These are phyloP conservation scores for Gymnopilus dilepis DNA, from an alignment of 768 basidiomycete genomes.

Conservation along the genomic window DNA sequence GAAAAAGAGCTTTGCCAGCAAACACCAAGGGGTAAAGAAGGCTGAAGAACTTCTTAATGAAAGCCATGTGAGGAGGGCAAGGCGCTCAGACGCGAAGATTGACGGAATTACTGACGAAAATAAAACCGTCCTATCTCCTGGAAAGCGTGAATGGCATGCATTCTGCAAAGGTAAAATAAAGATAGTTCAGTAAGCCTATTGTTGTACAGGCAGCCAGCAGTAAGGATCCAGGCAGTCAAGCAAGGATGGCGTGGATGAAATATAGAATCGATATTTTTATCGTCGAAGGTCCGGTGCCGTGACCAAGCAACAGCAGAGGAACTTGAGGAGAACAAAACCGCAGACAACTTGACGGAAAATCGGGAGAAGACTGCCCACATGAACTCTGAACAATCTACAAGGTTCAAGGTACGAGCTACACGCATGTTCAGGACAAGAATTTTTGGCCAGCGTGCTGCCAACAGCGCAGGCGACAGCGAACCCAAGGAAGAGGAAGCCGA, in stretches of 20 bases:
- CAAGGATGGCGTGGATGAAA: not conserved
- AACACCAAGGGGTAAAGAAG: not conserved
- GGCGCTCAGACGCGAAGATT: not conserved
- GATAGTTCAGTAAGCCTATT: slow-evolving; percentile 1
- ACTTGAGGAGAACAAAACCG: slow-evolving; percentile 9
- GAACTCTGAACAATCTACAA: not conserved
- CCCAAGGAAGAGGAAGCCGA: not conserved
- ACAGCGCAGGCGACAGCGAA: slow-evolving; percentile 1
- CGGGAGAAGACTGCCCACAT: slow-evolving; percentile 1
- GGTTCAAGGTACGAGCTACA: not conserved
- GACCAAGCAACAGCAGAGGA: not conserved
- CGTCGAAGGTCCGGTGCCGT: slow-evolving; percentile 7
- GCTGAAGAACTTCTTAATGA: not conserved
- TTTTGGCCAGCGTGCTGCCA: slow-evolving; percentile 1
- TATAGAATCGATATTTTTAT: slow-evolving; percentile 15
- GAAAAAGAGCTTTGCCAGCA: slow-evolving; percentile 11
- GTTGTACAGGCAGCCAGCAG: not conserved
- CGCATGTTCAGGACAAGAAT: not conserved
- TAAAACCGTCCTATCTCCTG: slow-evolving; percentile 6
- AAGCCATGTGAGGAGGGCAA: slow-evolving; percentile 4
- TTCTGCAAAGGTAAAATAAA: slow-evolving; percentile 5
- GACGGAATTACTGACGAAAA: not conserved
- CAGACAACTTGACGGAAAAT: not conserved
- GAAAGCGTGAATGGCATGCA: not conserved
- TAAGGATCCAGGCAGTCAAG: slow-evolving; percentile 9